Evolutionary conservation across 1,284 basidiomycete genomes (phyloP), one percentile per base, ranked within the genome.

Genomic region (Tausonia pullulans): DNA sequence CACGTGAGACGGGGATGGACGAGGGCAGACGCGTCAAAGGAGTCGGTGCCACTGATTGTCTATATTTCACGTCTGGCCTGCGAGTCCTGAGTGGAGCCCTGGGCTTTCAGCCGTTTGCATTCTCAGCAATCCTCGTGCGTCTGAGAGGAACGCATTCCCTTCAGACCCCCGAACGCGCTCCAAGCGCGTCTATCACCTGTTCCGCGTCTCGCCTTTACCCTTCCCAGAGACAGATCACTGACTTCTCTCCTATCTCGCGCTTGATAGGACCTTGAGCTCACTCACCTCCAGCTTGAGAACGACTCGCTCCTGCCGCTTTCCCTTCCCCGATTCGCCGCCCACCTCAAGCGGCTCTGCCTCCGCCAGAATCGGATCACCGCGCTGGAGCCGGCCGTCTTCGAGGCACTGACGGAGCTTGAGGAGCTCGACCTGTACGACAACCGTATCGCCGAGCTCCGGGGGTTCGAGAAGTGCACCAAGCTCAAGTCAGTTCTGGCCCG

Each of bases 391-490:
- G 82, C 84, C 10, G 81, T 83, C 8, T 85, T 93, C 68, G 77
- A 78, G 44, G 76, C 80, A n/a, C 76, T 97, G 60, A 81, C 74
- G 10, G 80, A 84, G 58, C 78, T 98, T 44, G 87, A 90, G 70
- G 94, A 98, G 67, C 76, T 98, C 61, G 95, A 98, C 76, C 73
- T 98, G 68, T 98, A 98, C 74, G 95, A 98, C 75, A 98, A 98
- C 78, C 86, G 88, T 72, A 77, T 98, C 68, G 93, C 90, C 71
- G 72, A 76, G 11, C 74, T 87, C n/a, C 87, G 83, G 52, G 76
- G 87, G 83, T 11, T 72, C 96, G 78, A 86, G 68, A 78, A 81
- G 66, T 76, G 87, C 61, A 74, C 78, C 10, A 81, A 83, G 51
- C 77, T 97, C 54, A 82, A 78, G 92, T 92, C 77, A 71, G 88